phyloP scores from a whole-genome alignment of 768 basidiomycete species.

The Boletus pseudo-olivaceus region DNA sequence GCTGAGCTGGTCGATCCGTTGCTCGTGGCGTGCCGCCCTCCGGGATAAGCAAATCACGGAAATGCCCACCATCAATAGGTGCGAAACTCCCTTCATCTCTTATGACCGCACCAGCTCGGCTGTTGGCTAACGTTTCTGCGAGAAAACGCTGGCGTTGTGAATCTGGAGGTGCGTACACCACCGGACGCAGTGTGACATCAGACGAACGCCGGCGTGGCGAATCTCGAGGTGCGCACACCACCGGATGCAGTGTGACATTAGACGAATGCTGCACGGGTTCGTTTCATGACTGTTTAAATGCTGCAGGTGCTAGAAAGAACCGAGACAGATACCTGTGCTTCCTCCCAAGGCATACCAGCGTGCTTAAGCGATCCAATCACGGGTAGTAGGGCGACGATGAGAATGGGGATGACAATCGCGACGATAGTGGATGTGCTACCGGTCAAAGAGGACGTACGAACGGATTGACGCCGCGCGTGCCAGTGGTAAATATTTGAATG shows the following conservation, averaged over 20 bases:
- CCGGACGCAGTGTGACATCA: no score
- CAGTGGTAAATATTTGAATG: not conserved
- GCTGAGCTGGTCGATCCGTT: no score
- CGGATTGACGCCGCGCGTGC: not conserved
- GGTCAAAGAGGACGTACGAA: not conserved
- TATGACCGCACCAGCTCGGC: no score
- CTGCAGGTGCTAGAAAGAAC: not conserved
- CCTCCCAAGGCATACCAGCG: no score
- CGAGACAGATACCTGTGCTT: not conserved
- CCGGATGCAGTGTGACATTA: no score
- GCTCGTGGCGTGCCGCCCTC: not conserved
- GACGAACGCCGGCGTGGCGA: not conserved
- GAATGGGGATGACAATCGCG: not conserved
- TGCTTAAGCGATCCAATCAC: fast-evolving
- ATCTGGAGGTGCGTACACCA: not conserved
- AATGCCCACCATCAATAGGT: not conserved
- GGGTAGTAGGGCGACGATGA: fast-evolving
- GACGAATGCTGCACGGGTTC: not conserved
- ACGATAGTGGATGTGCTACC: fast-evolving
- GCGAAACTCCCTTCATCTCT: not conserved
- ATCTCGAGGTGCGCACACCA: not conserved
- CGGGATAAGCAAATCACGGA: no score
- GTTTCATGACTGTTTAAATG: not conserved
- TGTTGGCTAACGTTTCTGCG: no score
- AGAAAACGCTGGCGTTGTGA: no score